These are phyloP conservation scores for Hypsizygus marmoreus DNA, from an alignment of 768 basidiomycete genomes.

Conservation along the genomic window DNA sequence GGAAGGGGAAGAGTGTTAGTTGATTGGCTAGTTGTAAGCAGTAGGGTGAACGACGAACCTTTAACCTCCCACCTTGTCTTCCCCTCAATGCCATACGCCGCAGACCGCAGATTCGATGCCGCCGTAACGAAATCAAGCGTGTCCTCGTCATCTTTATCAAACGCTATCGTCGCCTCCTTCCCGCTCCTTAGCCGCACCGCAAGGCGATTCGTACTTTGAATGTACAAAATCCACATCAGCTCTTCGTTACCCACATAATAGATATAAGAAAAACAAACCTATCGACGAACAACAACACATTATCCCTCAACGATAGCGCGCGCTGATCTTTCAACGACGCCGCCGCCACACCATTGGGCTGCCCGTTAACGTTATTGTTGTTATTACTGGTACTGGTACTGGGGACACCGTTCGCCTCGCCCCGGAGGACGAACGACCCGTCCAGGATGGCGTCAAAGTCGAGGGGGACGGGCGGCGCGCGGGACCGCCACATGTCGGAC, in stretches of 20 bases:
- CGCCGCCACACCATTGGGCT: constrained; percentile 28
- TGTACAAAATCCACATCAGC: neutral
- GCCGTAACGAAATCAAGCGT: constrained; percentile 96
- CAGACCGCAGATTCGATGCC: constrained; percentile 88
- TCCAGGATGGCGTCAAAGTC: constrained; percentile 76
- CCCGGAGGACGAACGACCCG: constrained; percentile 55
- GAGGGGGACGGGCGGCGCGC: constrained; percentile 84
- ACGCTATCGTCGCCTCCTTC: constrained; percentile 68
- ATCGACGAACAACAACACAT: constrained; percentile 77
- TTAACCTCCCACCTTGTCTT: constrained; percentile 98
- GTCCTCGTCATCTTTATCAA: constrained; percentile 99
- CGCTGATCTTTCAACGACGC: constrained; percentile 79
- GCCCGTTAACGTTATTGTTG: constrained; percentile 22
- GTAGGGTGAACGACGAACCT: constrained; percentile 46
- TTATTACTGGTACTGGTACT: constrained; percentile 4
- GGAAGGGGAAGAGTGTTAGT: neutral
- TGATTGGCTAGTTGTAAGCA: neutral
- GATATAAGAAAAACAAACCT: constrained; percentile 50
- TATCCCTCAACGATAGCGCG: constrained; percentile 75
- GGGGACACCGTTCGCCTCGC: constrained; percentile 13
- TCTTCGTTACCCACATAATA: neutral
- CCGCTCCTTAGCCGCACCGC: constrained; percentile 66
- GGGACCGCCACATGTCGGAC: constrained; percentile 95
- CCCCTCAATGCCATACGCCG: constrained; percentile 83
- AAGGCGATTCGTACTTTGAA: constrained; percentile 73